Evolutionary conservation across 78 protist species (phyloP), one percentile per base, ranked within the genome.

Genomic region (Dictyostelium intermedium): DNA sequence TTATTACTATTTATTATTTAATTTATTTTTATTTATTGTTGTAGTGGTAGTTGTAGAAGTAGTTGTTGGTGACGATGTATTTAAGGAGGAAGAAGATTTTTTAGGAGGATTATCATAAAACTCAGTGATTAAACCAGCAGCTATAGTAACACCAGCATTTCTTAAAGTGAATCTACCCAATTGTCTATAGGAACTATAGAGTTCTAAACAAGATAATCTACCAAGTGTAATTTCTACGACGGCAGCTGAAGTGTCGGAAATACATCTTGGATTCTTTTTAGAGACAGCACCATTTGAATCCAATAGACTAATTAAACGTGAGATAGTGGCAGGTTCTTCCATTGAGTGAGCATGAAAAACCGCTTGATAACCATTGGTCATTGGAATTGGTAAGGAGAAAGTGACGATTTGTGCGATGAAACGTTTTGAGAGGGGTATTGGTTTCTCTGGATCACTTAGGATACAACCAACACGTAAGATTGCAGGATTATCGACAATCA

Each of bases 101-200:
- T 66, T 66, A 11, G 34, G 39, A 25, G 74, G 32, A 14, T 37
- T 6, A 61, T 84, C 91, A 23, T 89, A 61, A 74, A 95, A 82
- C 27, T 89, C 82, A 34, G 94, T 95, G 32, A 95, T 84, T 16
- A 95, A 66, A 30, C 97, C 97, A 7, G 91, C 97, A n/a, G 95
- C 97, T 2, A 95, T 82, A 2, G 97, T 95, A 53, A 66, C 63
- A 45, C 95, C 96, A 74, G 73, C 63, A 25, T 91, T 86, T 35
- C 97, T 50, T 13, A 96, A 82, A 14, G 97, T 96, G 56, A 96
- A 96, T 73, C 97, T 9, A 70, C 97, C 97, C 7, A 96, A 41
- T 80, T 84, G 92, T n/a, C 92, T 74, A 85, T 72, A 85, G 5
- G 41, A 18, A 25, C 80, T 91, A 66, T 96, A 85, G 0, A 92